A percentile compares a stretch with the other conserved stretches of the same genome.
These are phyloP conservation scores for Epichloe glyceriae DNA, from an alignment of 2,329 filamentous ascomycete genomes.

Conservation along the genomic window DNA sequence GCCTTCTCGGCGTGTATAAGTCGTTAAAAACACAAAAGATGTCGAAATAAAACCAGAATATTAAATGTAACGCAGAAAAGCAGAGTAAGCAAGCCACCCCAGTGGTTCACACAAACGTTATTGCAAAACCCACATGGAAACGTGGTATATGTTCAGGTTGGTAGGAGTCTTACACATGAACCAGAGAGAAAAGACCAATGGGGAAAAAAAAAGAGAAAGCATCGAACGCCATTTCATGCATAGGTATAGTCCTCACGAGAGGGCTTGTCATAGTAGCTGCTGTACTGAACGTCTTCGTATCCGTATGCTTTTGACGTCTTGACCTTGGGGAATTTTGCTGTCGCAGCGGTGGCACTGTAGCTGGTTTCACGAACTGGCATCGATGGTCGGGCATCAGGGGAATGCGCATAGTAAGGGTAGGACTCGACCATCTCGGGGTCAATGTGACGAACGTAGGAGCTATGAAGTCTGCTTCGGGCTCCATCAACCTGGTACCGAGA, in stretches of 20 bases:
- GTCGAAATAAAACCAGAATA: neutral
- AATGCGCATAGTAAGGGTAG: conserved; percentile 14
- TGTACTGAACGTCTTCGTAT: conserved; percentile 20
- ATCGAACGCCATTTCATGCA: conserved; percentile 10
- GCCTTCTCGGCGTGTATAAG: neutral
- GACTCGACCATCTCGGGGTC: conserved; percentile 12
- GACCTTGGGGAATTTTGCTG: conserved; percentile 17
- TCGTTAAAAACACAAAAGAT: conserved; percentile 1
- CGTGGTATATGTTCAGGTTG: neutral
- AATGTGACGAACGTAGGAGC: conserved; percentile 15
- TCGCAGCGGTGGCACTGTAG: conserved; percentile 16
- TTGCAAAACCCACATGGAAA: neutral
- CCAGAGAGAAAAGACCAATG: neutral
- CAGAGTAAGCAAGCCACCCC: neutral
- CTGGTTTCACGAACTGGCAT: conserved; percentile 18
- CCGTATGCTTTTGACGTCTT: conserved; percentile 21
- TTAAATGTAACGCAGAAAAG: neutral
- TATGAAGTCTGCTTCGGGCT: conserved; percentile 15
- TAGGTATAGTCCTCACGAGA: conserved; percentile 15
- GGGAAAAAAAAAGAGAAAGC: neutral
- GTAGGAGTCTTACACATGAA: neutral
- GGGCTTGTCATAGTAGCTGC: conserved; percentile 14
- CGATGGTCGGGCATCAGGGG: conserved; percentile 16
- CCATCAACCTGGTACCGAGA: conserved; percentile 19
- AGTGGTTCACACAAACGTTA: neutral